Conservation (phyloP, 2,329 filamentous ascomycete species). For the Alternaria sp. region DNA sequence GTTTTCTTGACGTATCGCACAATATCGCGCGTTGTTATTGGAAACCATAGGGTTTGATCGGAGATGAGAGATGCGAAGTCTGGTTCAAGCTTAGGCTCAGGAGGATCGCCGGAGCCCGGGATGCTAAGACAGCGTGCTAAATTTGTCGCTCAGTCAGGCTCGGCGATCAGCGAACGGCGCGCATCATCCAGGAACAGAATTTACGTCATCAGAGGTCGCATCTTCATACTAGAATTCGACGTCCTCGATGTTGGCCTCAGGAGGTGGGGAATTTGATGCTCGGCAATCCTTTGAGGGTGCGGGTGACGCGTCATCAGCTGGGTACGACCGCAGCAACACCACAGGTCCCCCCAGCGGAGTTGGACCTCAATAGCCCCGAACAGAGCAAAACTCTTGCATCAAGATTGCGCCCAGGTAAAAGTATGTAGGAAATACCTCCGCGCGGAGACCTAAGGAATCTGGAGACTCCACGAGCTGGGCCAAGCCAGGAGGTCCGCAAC, state of each 20-base stretch:
- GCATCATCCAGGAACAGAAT: slow-evolving; percentile 1
- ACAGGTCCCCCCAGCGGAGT: slow-evolving; percentile 2
- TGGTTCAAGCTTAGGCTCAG: background rate
- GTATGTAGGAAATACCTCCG: background rate
- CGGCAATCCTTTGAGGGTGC: slow-evolving; percentile 12
- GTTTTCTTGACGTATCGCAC: background rate
- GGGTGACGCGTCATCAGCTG: slow-evolving; percentile 20
- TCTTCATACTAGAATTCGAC: slow-evolving; percentile 11
- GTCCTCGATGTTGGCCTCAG: background rate
- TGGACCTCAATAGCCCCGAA: background rate
- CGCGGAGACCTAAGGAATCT: background rate
- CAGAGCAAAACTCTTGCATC: background rate
- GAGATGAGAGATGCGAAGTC: background rate
- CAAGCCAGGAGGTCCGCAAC: slow-evolving; percentile 7
- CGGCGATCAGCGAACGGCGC: slow-evolving; percentile 15
- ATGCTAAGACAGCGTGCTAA: slow-evolving; percentile 5
- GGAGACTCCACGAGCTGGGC: slow-evolving; percentile 5
- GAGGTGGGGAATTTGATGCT: slow-evolving; percentile 9
- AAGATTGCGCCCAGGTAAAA: slow-evolving; percentile 8
- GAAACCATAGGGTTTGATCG: background rate
- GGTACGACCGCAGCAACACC: slow-evolving; percentile 4
- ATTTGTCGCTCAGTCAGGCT: slow-evolving; percentile 1
- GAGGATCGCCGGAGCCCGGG: background rate
- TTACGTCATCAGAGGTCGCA: slow-evolving; percentile 16
- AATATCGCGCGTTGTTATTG: background rate